Evolutionary conservation across 495 filamentous ascomycete species (phyloP).

Genomic region (Gamarada debralockiae): DNA sequence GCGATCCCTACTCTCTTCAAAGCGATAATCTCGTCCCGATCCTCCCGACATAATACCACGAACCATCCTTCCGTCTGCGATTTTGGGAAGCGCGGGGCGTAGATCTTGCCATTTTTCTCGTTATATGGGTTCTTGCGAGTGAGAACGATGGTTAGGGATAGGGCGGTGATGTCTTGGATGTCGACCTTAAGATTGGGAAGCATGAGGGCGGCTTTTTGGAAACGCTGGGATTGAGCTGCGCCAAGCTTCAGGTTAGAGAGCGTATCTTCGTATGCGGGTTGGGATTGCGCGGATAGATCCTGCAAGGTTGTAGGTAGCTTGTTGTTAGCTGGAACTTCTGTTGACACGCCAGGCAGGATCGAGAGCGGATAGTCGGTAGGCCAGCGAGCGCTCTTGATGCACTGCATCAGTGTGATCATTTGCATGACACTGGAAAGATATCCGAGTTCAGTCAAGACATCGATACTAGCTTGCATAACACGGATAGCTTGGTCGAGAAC

Average conservation of each 20-base stretch:
- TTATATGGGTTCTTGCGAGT: constrained; percentile 61
- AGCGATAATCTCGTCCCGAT: constrained; percentile 71
- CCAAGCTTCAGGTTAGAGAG: constrained; percentile 24
- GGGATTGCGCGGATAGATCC: constrained; percentile 41
- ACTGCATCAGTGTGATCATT: constrained; percentile 85
- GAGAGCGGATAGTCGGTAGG: constrained; percentile 74
- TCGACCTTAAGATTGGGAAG: constrained; percentile 69
- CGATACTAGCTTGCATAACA: constrained; percentile 88
- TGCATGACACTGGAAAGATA: constrained; percentile 65
- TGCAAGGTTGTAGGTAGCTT: constrained; percentile 31
- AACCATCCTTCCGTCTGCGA: constrained; percentile 95
- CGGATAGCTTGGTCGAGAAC: constrained; percentile 94
- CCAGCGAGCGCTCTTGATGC: constrained; percentile 91
- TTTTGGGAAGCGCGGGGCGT: constrained; percentile 87
- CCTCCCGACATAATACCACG: constrained; percentile 63
- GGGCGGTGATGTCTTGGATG: constrained; percentile 54
- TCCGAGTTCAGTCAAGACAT: constrained; percentile 90
- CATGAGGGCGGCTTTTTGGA: constrained; percentile 54
- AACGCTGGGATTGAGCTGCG: constrained; percentile 28
- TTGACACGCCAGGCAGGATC: constrained; percentile 74
- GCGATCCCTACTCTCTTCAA: constrained; percentile 83
- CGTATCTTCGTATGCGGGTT: constrained; percentile 27
- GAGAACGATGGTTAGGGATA: constrained; percentile 58
- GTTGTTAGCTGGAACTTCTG: constrained; percentile 27
- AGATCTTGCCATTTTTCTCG: constrained; percentile 65